Percentiles rank a stretch among this genome's conserved stretches.
These are phyloP conservation scores for Fragaria ananassa DNA, from an alignment of 306 rosid species.

Conservation along the genomic window DNA sequence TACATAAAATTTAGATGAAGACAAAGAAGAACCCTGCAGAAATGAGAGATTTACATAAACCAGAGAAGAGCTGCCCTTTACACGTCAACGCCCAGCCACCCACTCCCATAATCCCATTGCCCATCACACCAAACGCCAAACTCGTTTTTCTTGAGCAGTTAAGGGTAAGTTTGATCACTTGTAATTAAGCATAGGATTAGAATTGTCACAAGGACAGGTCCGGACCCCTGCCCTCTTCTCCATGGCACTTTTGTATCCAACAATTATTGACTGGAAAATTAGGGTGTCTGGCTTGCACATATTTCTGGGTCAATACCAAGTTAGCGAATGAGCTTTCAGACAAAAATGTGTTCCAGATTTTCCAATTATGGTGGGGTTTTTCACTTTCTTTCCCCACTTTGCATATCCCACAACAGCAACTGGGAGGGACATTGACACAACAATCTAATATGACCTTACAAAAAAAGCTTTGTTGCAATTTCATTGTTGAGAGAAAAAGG, in stretches of 20 bases:
- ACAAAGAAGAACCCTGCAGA: not conserved
- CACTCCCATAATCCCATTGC: not conserved
- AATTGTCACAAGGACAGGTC: not conserved
- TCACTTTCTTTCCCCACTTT: not conserved
- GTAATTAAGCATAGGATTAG: not conserved
- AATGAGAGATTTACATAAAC: too few relatives aligned
- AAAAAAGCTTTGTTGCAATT: not conserved
- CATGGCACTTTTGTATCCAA: not conserved
- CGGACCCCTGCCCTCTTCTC: slow-evolving; percentile 26
- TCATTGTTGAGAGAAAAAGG: not conserved
- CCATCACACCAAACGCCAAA: not conserved
- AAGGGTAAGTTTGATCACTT: not conserved
- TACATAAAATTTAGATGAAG: not conserved
- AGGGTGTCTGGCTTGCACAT: not conserved
- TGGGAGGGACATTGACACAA: not conserved
- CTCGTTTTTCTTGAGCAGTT: not conserved
- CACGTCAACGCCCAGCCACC: not conserved
- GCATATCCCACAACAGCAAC: not conserved
- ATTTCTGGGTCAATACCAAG: not conserved
- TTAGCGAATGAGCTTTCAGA: slow-evolving; percentile 24
- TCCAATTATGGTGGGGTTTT: slow-evolving; percentile 17
- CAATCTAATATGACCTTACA: not conserved
- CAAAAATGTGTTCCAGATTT: slow-evolving; percentile 25
- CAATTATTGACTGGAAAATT: not conserved
- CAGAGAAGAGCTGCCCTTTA: not conserved